A percentile compares a stretch with the other conserved stretches of the same genome.
Evolutionary conservation across 2,329 filamentous ascomycete species (phyloP).

Genomic region (Colletotrichum graminicola): DNA sequence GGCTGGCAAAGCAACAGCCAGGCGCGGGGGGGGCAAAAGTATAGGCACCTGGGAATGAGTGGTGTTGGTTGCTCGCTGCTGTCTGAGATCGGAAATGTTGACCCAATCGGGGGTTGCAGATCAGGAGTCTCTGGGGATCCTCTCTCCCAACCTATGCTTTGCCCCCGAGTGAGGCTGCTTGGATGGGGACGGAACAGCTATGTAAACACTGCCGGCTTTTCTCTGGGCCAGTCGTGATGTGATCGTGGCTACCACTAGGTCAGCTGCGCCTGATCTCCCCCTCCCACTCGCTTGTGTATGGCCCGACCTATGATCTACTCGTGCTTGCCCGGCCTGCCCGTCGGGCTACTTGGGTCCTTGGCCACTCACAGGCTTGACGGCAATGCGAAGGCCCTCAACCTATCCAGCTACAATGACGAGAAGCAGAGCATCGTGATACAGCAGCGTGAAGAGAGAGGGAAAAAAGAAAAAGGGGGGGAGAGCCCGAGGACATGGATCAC

Average conservation of each 20-base stretch:
- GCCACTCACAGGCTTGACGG: slow-evolving; percentile 1
- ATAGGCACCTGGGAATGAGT: not conserved
- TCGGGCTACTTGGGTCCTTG: not conserved
- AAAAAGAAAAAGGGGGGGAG: not conserved
- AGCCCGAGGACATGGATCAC: slow-evolving; percentile 6
- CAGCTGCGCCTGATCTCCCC: not conserved
- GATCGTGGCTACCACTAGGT: not conserved
- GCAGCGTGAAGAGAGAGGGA: too few relatives aligned
- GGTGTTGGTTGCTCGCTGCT: slow-evolving; percentile 2
- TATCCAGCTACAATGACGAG: slow-evolving; percentile 1
- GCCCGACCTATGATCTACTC: not conserved
- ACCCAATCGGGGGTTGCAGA: slow-evolving; percentile 9
- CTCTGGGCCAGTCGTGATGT: not conserved
- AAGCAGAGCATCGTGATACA: not conserved
- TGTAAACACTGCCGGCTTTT: not conserved
- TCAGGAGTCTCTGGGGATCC: slow-evolving; percentile 7
- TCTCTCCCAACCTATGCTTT: not conserved
- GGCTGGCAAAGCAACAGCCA: not conserved
- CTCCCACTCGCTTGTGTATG: not conserved
- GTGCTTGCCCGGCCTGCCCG: not conserved
- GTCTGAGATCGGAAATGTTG: slow-evolving; percentile 31
- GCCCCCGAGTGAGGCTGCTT: not conserved
- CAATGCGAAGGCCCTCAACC: not conserved
- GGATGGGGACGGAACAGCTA: not conserved
- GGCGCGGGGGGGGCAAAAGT: slow-evolving; percentile 7